phyloP scores from a whole-genome alignment of 805 yeast genomes.

The Kodamaea jinghongensis region DNA sequence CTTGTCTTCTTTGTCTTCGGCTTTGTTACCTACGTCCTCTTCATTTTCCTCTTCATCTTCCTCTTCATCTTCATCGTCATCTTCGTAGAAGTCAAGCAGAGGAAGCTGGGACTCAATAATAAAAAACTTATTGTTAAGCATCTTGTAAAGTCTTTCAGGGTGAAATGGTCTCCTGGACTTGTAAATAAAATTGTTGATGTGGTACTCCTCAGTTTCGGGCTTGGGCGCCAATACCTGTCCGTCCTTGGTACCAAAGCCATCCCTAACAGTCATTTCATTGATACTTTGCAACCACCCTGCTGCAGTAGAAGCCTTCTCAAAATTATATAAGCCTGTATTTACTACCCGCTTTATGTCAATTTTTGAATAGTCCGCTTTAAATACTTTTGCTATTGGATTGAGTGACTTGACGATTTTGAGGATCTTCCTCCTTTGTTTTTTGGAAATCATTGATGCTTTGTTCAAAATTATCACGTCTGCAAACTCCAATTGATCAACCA shows the following conservation, averaged over 20 bases:
- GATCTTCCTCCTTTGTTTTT: conserved; percentile 26
- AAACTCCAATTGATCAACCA: conserved; percentile 48
- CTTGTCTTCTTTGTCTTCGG: conserved; percentile 11
- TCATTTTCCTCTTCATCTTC: conserved; percentile 17
- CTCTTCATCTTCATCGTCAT: conserved; percentile 11
- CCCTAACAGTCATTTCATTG: conserved; percentile 34
- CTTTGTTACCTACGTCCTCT: conserved; percentile 12
- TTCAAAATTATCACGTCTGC: conserved; percentile 45
- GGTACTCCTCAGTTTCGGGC: conserved; percentile 48
- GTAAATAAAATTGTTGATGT: conserved; percentile 44
- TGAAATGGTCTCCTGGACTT: conserved; percentile 43
- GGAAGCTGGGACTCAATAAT: conserved; percentile 20
- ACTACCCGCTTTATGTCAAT: conserved; percentile 35
- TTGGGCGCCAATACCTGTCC: conserved; percentile 30
- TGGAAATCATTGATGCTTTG: conserved; percentile 30
- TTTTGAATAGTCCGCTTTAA: conserved; percentile 34
- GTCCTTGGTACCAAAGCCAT: conserved; percentile 24
- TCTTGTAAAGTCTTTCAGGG: conserved; percentile 39
- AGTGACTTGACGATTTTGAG: conserved; percentile 30
- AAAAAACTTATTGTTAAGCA: conserved; percentile 35
- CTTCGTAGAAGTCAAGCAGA: conserved; percentile 14
- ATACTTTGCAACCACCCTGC: conserved; percentile 47
- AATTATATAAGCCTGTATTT: conserved; percentile 36
- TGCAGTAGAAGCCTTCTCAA: conserved; percentile 40
- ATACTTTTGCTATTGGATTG: conserved; percentile 43